Percentiles rank a stretch among this genome's conserved stretches.
phyloP scores from a whole-genome alignment of 345 rosid species.

The Cardiospermum halicacabum region DNA sequence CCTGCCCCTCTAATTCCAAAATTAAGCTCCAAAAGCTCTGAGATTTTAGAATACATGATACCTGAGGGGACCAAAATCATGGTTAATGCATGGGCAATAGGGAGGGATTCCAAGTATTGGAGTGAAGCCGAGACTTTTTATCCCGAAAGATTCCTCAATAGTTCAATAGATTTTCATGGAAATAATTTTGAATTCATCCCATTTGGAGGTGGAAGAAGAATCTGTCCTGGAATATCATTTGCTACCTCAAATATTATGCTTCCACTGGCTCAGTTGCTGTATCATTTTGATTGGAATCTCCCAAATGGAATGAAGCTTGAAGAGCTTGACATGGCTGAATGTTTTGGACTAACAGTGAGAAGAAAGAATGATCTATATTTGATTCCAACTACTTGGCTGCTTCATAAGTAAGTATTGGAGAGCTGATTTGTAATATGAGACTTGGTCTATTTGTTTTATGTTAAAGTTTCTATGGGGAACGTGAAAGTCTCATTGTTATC shows the following conservation, averaged over 20 bases:
- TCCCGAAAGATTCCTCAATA: conserved; percentile 13
- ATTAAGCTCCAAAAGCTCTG: too few species aligned
- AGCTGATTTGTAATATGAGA: too few species aligned
- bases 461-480: too few species aligned
- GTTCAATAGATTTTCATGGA: conserved; percentile 8
- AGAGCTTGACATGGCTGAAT: conserved; percentile 19
- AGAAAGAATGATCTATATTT: conserved; percentile 1
- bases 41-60: too few species aligned
- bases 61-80: too few species aligned
- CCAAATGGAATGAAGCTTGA: conserved; percentile 1
- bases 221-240: conserved; percentile 15
- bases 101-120: conserved; percentile 21
- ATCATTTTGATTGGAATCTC: conserved; percentile 20
- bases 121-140: conserved; percentile 1
- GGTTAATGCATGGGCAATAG: conserved; percentile 3
- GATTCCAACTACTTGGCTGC: conserved; percentile 3
- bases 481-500: too few species aligned
- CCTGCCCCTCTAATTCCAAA: too few species aligned
- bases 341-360: not conserved
- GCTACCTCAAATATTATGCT: conserved; percentile 12
- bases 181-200: conserved; percentile 12
- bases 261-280: conserved; percentile 12
- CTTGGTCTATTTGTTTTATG: too few species aligned
- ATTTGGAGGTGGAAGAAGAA: conserved; percentile 22
- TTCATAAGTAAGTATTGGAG: too few species aligned